phyloP scores from a whole-genome alignment of 2,329 filamentous ascomycete genomes.

The Colletotrichum sublineola region DNA sequence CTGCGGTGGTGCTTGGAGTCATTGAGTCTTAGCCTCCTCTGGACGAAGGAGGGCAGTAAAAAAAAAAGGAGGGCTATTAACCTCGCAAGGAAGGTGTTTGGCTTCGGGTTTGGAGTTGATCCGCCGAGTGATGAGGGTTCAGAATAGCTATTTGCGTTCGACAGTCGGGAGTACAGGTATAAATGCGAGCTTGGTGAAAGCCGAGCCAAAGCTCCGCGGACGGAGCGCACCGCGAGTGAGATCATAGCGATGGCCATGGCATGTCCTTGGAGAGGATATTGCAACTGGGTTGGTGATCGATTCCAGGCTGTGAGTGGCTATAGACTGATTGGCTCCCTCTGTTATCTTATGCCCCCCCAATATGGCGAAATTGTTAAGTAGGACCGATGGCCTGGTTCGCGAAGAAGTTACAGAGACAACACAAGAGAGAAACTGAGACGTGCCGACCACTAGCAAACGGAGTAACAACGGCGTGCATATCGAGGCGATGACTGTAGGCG shows the following conservation, averaged over 20 bases:
- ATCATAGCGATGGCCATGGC: conserved; percentile 31
- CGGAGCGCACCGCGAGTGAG: conserved; percentile 39
- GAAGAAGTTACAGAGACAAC: not conserved
- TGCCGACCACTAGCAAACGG: not conserved
- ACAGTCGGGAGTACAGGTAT: conserved; percentile 27
- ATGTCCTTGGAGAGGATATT: conserved; percentile 7
- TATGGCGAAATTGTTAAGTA: not conserved
- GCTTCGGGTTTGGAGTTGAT: not conserved
- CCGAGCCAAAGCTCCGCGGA: conserved; percentile 38
- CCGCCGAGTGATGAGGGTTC: conserved; percentile 22
- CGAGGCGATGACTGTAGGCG: not conserved
- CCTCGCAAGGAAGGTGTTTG: conserved; percentile 21
- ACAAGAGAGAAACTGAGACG: not conserved
- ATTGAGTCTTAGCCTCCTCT: conserved; percentile 47
- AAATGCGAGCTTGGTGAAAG: conserved; percentile 24
- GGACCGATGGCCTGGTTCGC: not conserved
- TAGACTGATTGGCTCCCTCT: not conserved
- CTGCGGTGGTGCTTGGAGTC: conserved; percentile 36
- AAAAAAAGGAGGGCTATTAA: conserved; percentile 44
- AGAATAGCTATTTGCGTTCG: conserved; percentile 19
- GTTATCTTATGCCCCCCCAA: not conserved
- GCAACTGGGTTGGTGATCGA: not conserved
- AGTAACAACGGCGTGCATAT: not conserved
- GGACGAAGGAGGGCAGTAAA: conserved; percentile 50
- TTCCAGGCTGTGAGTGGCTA: not conserved